Percentiles rank a stretch among this genome's conserved stretches.
Evolutionary conservation across 257 asterid genomes (phyloP).

Genomic region (Datura wrightii): DNA sequence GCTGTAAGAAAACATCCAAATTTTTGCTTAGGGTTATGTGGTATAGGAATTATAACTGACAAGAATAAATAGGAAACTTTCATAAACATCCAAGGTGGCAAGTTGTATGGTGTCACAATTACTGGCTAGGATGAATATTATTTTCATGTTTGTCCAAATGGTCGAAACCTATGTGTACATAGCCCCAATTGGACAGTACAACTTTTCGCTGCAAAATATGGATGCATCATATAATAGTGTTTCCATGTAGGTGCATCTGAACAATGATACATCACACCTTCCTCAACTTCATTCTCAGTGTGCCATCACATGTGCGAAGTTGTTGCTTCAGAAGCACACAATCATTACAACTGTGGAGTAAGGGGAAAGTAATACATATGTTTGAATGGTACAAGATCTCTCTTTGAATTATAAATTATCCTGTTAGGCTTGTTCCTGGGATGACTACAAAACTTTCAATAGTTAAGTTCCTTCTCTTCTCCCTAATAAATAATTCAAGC

Average conservation of each 20-base stretch:
- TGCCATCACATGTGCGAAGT: neutral
- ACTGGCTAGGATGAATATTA: neutral
- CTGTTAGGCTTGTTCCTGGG: neutral
- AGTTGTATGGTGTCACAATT: constrained; percentile 8
- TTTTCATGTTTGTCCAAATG: neutral
- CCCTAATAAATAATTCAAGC: neutral
- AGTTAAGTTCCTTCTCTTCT: neutral
- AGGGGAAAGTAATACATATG: neutral
- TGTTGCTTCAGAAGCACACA: neutral
- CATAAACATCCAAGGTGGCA: neutral
- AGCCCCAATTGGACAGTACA: neutral
- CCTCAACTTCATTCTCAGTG: neutral
- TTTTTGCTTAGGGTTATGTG: neutral
- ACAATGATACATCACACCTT: neutral
- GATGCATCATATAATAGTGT: neutral
- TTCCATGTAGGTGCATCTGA: neutral
- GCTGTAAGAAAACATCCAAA: neutral
- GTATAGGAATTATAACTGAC: too few species aligned
- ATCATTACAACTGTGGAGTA: neutral
- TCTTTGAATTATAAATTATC: too few species aligned
- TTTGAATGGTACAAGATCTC: neutral
- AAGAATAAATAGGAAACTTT: neutral
- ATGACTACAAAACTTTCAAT: neutral
- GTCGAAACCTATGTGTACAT: neutral
- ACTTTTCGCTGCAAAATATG: neutral